Evolutionary conservation across 306 rosid genomes (phyloP).

Genomic region (Ceratonia siliqua): DNA sequence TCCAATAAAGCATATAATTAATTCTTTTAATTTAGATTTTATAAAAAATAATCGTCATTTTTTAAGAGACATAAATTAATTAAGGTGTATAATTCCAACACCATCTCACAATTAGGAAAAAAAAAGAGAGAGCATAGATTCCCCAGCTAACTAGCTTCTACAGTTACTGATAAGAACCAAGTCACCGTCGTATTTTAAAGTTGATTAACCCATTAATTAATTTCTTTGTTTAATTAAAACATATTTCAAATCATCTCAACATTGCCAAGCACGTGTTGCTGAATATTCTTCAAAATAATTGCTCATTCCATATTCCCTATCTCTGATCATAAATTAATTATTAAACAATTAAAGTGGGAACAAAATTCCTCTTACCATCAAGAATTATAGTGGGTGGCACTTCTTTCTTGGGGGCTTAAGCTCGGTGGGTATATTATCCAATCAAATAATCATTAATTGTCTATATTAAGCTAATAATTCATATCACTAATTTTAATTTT

Average conservation of each 20-base stretch:
- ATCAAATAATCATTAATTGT: too few species aligned
- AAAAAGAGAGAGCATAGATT: too few species aligned
- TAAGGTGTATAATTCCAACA: too few species aligned
- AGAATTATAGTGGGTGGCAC: conserved; percentile 8
- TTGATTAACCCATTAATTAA: conserved; percentile 4
- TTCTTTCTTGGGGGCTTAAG: conserved; percentile 9
- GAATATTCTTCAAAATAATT: conserved; percentile 36
- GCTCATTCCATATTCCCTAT: neutral
- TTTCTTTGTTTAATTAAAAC: conserved; percentile 24
- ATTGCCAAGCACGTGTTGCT: conserved; percentile 35
- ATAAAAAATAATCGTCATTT: too few species aligned
- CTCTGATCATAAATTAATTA: neutral
- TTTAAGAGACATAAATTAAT: too few species aligned
- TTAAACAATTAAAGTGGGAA: neutral
- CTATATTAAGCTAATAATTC: too few species aligned
- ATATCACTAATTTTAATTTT: too few species aligned
- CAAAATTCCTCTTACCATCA: conserved; percentile 16
- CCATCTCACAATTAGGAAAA: too few species aligned
- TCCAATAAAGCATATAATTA: too few species aligned
- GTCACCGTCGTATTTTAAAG: conserved; percentile 30
- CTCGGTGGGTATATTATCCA: too few species aligned
- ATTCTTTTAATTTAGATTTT: too few species aligned
- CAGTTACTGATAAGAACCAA: conserved; percentile 17
- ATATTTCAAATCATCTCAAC: neutral
- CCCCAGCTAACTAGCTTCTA: too few species aligned